Conservation (phyloP, 106 monocot species). For the Cymbidium sinense region DNA sequence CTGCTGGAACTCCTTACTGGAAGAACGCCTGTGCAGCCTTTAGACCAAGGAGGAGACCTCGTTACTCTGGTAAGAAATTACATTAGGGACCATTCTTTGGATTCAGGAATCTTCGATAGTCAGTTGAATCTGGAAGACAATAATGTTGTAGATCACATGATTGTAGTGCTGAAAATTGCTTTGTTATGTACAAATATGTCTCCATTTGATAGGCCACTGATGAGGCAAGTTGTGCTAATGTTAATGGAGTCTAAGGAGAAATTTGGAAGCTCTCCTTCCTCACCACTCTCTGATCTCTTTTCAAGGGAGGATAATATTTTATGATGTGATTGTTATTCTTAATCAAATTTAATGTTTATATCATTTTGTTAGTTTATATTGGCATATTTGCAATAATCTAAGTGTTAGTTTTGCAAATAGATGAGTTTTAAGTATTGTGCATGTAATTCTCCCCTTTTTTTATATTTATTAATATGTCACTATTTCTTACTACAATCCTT, state of each 20-base stretch:
- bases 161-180: slow-evolving; percentile 84
- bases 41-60: slow-evolving; percentile 88
- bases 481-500: neutral
- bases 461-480: neutral
- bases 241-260: slow-evolving; percentile 83
- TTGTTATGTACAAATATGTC: slow-evolving; percentile 79
- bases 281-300: slow-evolving; percentile 50
- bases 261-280: slow-evolving; percentile 46
- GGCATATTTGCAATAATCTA: too few species aligned
- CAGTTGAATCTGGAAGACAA: slow-evolving; percentile 47
- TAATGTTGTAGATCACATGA: slow-evolving; percentile 61
- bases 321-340: neutral
- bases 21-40: slow-evolving; percentile 77
- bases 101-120: slow-evolving; percentile 51
- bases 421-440: too few species aligned
- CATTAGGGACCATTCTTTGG: slow-evolving; percentile 49
- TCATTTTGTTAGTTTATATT: neutral
- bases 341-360: neutral
- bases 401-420: too few species aligned
- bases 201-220: slow-evolving; percentile 76
- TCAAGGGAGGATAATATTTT: slow-evolving; percentile 32
- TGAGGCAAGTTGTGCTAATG: slow-evolving; percentile 85
- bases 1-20: slow-evolving; percentile 85
- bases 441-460: too few species aligned
- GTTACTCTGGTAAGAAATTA: slow-evolving; percentile 80